Percentiles rank a stretch among this genome's conserved stretches.
Conservation (phyloP, 2,329 filamentous ascomycete species). For the Hypomyces rosellus region DNA sequence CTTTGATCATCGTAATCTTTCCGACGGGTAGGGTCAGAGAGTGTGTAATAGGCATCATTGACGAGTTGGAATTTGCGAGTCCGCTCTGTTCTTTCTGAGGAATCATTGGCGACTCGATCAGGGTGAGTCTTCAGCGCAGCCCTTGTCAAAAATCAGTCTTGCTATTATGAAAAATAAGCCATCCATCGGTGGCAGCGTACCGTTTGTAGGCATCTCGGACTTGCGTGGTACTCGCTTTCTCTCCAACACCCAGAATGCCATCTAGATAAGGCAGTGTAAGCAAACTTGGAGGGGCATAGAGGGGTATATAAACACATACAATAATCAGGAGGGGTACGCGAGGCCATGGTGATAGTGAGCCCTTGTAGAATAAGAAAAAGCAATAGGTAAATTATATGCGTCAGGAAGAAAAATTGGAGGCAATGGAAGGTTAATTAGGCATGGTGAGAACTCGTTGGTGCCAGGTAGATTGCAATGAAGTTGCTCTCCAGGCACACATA, state of each 20-base stretch:
- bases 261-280: conserved; percentile 40
- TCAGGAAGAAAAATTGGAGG: neutral
- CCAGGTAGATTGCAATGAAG: conserved; percentile 7
- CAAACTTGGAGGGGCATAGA: neutral
- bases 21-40: conserved; percentile 71
- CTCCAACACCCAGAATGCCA: conserved; percentile 64
- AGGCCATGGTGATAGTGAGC: conserved; percentile 23
- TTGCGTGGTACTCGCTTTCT: conserved; percentile 71
- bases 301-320: conserved; percentile 36
- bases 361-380: conserved; percentile 1
- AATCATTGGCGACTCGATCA: conserved; percentile 78
- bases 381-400: conserved; percentile 3
- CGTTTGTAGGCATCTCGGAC: conserved; percentile 94
- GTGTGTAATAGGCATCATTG: conserved; percentile 88
- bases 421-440: neutral
- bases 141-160: conserved; percentile 34
- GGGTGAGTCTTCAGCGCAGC: conserved; percentile 89
- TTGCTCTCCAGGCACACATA: neutral
- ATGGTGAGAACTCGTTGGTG: neutral
- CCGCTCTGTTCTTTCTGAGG: conserved; percentile 71
- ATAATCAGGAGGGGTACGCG: conserved; percentile 48
- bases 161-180: neutral
- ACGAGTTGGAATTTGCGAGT: conserved; percentile 88
- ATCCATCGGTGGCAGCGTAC: conserved; percentile 37
- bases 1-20: conserved; percentile 75